Percentiles rank a stretch among this genome's conserved stretches.
Conservation (phyloP, 2,329 filamentous ascomycete genomes). For the Atkinsonella texensis region DNA sequence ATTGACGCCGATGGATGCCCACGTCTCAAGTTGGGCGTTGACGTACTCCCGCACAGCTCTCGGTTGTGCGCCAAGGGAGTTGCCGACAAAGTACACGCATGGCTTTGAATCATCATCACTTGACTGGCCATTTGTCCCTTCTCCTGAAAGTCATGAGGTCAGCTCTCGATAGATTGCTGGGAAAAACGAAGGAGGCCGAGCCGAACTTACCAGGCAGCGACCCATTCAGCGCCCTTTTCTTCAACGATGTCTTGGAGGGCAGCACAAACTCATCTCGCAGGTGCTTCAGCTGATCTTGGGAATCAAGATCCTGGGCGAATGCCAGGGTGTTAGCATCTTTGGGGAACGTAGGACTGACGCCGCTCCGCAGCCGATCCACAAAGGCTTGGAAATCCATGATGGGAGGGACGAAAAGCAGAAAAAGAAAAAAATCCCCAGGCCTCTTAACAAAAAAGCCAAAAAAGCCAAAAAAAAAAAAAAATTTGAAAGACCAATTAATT, state of each 20-base stretch:
- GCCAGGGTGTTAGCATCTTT: slow-evolving; percentile 31
- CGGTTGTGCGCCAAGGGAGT: slow-evolving; percentile 79
- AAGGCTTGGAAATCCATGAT: slow-evolving; percentile 27
- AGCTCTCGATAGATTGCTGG: background rate
- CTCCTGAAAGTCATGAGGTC: background rate
- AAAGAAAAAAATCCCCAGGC: background rate
- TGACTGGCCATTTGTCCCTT: slow-evolving; percentile 14
- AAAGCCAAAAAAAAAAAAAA: background rate
- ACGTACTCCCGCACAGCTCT: slow-evolving; percentile 53
- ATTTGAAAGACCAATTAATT: background rate
- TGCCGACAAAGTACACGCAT: slow-evolving; percentile 73
- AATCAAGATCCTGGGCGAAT: slow-evolving; percentile 43
- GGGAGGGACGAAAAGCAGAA: background rate
- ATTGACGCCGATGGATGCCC: slow-evolving; percentile 73
- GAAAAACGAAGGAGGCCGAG: background rate
- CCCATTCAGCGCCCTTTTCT: slow-evolving; percentile 45
- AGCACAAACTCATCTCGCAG: slow-evolving; percentile 65
- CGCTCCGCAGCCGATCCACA: slow-evolving; percentile 28
- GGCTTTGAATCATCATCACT: slow-evolving; percentile 14
- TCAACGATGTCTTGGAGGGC: slow-evolving; percentile 61
- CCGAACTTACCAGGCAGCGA: slow-evolving; percentile 25
- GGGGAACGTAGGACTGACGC: slow-evolving; percentile 33
- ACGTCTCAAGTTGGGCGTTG: slow-evolving; percentile 64
- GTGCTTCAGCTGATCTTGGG: slow-evolving; percentile 44
- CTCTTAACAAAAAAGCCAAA: background rate